Conservation (phyloP, 2,329 filamentous ascomycete genomes). For the Endoconidiophora polonica region DNA sequence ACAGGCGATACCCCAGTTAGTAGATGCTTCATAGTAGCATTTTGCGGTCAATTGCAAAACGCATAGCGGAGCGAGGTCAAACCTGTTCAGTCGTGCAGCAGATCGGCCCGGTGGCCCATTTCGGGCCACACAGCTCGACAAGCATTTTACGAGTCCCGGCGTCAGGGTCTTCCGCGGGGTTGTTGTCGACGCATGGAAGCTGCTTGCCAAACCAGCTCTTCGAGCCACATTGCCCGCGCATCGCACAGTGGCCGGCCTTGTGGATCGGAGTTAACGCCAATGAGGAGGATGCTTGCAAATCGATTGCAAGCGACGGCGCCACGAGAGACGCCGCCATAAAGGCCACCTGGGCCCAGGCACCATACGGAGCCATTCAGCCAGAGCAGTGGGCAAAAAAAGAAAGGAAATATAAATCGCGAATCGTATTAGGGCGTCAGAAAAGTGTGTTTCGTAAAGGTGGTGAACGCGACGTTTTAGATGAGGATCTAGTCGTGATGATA, state of each 20-base stretch:
- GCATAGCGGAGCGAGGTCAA: slow-evolving; percentile 14
- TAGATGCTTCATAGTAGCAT: too few relatives aligned
- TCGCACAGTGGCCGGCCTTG: slow-evolving; percentile 75
- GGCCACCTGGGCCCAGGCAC: not conserved
- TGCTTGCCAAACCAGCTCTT: slow-evolving; percentile 79
- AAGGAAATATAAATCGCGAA: too few relatives aligned
- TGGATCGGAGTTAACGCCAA: slow-evolving; percentile 41
- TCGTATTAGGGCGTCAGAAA: too few relatives aligned
- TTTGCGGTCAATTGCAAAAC: not conserved
- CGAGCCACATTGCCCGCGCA: slow-evolving; percentile 82
- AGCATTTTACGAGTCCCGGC: slow-evolving; percentile 58
- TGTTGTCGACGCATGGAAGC: slow-evolving; percentile 87
- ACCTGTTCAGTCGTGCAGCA: slow-evolving; percentile 76
- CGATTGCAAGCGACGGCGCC: slow-evolving; percentile 13
- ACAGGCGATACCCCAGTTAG: slow-evolving; percentile 2
- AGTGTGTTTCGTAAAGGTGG: too few relatives aligned
- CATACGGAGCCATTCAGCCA: not conserved
- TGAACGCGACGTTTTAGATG: too few relatives aligned
- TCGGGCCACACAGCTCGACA: slow-evolving; percentile 67
- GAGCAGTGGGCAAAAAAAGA: too few relatives aligned
- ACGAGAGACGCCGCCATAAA: not conserved
- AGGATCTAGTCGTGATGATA: too few relatives aligned
- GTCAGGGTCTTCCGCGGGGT: slow-evolving; percentile 56
- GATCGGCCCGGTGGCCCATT: slow-evolving; percentile 70
- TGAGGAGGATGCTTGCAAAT: slow-evolving; percentile 2